phyloP scores from a whole-genome alignment of 352 stramenopile species.

The Phytophthora brassicae region DNA sequence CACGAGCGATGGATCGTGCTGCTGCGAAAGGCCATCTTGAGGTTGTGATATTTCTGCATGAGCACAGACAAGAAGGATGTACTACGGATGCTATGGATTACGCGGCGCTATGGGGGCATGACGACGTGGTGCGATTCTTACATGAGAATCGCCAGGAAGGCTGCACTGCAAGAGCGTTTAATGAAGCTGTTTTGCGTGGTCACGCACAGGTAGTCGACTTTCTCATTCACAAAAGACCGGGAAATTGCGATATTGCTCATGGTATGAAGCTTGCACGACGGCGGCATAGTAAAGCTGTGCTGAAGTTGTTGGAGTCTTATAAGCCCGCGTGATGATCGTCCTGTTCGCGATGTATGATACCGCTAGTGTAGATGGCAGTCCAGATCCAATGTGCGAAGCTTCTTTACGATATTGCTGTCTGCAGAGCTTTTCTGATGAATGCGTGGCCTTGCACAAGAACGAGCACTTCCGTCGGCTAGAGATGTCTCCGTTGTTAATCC shows the following conservation, averaged over 20 bases:
- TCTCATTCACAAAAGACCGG: slow-evolving; percentile 36
- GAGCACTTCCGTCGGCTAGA: neutral
- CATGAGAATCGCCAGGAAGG: slow-evolving; percentile 56
- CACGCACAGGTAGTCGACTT: slow-evolving; percentile 46
- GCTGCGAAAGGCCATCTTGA: slow-evolving; percentile 33
- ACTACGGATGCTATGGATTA: slow-evolving; percentile 63
- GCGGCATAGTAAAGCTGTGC: slow-evolving; percentile 31
- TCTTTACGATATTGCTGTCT: slow-evolving; percentile 2
- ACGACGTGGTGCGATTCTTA: slow-evolving; percentile 50
- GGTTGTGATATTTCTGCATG: slow-evolving; percentile 34
- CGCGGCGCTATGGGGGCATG: slow-evolving; percentile 41
- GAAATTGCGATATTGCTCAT: slow-evolving; percentile 40
- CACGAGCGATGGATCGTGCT: slow-evolving; percentile 30
- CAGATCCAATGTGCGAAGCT: neutral
- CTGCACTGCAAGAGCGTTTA: slow-evolving; percentile 51
- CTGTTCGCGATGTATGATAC: no score
- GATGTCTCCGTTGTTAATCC: slow-evolving; percentile 6
- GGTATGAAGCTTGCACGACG: slow-evolving; percentile 49
- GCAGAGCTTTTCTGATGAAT: slow-evolving; percentile 5
- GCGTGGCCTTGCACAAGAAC: neutral
- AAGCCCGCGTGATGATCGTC: neutral
- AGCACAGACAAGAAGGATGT: slow-evolving; percentile 37
- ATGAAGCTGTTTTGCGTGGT: slow-evolving; percentile 45
- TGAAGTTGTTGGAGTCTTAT: slow-evolving; percentile 18
- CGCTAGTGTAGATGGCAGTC: no score